phyloP scores from a whole-genome alignment of 306 rosid species.

The Mimosa bimucronata region DNA sequence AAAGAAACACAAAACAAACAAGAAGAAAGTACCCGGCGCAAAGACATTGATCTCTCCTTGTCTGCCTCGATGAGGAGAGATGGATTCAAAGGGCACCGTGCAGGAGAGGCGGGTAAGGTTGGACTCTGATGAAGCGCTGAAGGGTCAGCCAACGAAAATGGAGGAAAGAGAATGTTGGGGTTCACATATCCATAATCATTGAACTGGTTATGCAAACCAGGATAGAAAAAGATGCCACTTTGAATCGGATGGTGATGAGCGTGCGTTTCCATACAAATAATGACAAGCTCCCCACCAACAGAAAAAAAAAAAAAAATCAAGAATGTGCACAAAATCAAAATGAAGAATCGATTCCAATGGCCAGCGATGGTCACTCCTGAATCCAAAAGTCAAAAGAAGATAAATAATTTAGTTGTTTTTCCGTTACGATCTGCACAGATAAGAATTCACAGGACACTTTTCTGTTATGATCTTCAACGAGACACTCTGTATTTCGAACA shows the following conservation, averaged over 20 bases:
- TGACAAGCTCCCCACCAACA: constrained; percentile 3
- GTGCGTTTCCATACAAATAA: constrained; percentile 40
- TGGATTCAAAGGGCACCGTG: neutral
- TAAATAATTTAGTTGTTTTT: neutral
- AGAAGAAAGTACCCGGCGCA: constrained; percentile 40
- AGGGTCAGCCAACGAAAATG: constrained; percentile 15
- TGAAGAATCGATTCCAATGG: neutral
- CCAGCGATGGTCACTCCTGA: neutral
- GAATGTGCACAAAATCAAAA: neutral
- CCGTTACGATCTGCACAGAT: constrained; percentile 30
- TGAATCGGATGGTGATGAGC: constrained; percentile 15
- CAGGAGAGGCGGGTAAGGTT: neutral
- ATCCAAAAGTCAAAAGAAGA: constrained; percentile 27
- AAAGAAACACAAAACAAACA: neutral
- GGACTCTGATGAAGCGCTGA: constrained; percentile 22
- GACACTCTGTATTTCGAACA: constrained; percentile 11
- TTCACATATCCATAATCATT: constrained; percentile 1
- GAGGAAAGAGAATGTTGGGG: neutral
- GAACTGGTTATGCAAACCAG: neutral
- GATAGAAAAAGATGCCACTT: constrained; percentile 36
- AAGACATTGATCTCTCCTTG: constrained; percentile 43
- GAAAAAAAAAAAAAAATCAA: constrained; percentile 30
- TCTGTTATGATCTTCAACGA: constrained; percentile 29
- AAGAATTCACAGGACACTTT: constrained; percentile 6
- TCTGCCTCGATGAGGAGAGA: constrained; percentile 35